phyloP scores from a whole-genome alignment of 371 early-diverging fungal genomes.

The Synchytrium microbalum region DNA sequence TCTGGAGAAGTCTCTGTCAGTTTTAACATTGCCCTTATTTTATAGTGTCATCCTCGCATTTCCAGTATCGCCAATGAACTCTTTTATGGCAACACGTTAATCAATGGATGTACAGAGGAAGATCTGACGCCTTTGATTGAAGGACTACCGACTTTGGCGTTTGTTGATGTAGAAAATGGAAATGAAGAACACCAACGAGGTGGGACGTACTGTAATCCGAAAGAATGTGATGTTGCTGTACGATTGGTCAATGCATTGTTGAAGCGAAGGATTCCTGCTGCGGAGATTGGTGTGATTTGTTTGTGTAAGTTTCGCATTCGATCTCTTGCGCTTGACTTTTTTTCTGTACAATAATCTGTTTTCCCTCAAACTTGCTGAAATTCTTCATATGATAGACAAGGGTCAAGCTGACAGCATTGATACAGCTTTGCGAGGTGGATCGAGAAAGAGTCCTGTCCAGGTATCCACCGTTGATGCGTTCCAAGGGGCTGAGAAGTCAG shows the following conservation, averaged over 20 bases:
- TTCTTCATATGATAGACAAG: constrained; percentile 41
- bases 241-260: constrained; percentile 36
- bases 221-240: constrained; percentile 43
- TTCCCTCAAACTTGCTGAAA: neutral
- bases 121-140: constrained; percentile 11
- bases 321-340: constrained; percentile 6
- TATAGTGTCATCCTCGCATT: constrained; percentile 83
- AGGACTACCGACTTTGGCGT: constrained; percentile 55
- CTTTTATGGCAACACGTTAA: constrained; percentile 63
- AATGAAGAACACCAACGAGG: constrained; percentile 28
- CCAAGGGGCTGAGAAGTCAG: constrained; percentile 78
- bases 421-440: constrained; percentile 5
- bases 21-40: too few species aligned
- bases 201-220: constrained; percentile 45
- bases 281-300: constrained; percentile 55
- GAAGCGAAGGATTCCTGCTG: constrained; percentile 28
- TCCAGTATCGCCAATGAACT: constrained; percentile 64
- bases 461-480: constrained; percentile 83
- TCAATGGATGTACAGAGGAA: constrained; percentile 42
- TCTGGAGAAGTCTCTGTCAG: too few species aligned
- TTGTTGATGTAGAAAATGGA: constrained; percentile 54
- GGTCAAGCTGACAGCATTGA: constrained; percentile 48
- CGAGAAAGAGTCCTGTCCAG: constrained; percentile 19
- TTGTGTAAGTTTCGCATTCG: constrained; percentile 43
- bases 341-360: too few species aligned